These are phyloP conservation scores for Circinella minor DNA, from an alignment of 371 early-diverging fungal species.

Conservation along the genomic window DNA sequence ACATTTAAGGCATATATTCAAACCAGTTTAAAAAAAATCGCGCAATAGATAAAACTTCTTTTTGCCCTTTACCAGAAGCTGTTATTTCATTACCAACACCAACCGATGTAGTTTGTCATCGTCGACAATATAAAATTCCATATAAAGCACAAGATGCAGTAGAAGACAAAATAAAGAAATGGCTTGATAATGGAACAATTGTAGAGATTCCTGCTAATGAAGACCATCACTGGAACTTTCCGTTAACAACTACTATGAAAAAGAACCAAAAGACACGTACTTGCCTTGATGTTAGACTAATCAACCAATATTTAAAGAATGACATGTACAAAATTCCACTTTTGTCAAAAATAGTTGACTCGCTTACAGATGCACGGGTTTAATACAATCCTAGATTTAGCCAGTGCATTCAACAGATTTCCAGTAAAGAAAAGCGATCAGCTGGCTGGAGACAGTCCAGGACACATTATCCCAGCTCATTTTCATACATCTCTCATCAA, in stretches of 20 bases:
- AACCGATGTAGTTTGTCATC: too few species aligned
- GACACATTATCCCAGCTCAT: too few species aligned
- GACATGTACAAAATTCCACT: conserved; percentile 13
- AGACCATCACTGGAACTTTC: not conserved
- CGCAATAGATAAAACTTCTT: too few species aligned
- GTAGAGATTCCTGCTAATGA: not conserved
- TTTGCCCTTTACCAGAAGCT: too few species aligned
- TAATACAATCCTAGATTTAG: conserved; percentile 26
- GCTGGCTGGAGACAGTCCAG: too few species aligned
- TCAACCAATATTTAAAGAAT: conserved; percentile 1
- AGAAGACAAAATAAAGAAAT: not conserved
- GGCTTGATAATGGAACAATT: not conserved
- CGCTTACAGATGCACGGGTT: not conserved
- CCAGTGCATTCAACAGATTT: conserved; percentile 28
- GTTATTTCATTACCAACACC: too few species aligned
- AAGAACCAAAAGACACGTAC: not conserved
- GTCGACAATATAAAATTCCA: not conserved
- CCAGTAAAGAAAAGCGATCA: conserved; percentile 2
- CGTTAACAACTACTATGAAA: too few species aligned
- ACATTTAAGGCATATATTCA: too few species aligned
- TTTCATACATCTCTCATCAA: too few species aligned
- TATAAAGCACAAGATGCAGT: not conserved
- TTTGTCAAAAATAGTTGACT: conserved; percentile 3
- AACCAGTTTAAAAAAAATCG: too few species aligned
- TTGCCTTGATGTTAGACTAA: conserved; percentile 8